Evolutionary conservation across 2,329 filamentous ascomycete species (phyloP), one percentile per base, ranked within the genome.

Genomic region (Fusarium dlaminii): DNA sequence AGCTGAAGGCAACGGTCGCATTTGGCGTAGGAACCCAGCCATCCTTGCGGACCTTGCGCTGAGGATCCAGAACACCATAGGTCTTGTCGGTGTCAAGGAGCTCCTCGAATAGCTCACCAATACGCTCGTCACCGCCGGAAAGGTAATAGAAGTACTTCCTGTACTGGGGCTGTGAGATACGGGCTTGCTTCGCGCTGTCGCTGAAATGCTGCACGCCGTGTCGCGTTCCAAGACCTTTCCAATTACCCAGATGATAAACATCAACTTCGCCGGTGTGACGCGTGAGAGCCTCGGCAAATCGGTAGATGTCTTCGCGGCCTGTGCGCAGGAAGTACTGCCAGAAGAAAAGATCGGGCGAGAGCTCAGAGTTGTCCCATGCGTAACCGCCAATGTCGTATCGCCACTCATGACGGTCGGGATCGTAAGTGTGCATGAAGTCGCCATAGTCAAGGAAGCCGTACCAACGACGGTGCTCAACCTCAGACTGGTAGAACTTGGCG

Each of bases 331-430:
- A 92, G 65, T 90, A 88, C 8, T 85, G 86, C 90, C 90, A 91
- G 74, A 91, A 86, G 81, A 88, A 91, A 5, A 91, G 79, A 73
- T 91, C 89, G 0, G 90, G 88, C 0, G 89, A 91, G 0, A 92
- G 83, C 77, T 92, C 90, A 0, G 87, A 90, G 75, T 91, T 91
- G 55, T 91, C 90, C 90, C 90, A 91, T 0, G 89, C 89, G 66
- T 89, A 91, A 0, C 90, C 90, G 8, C 90, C 90, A 24, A 91
- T 79, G 51, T 92, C 90, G 63, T 91, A 91, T 3, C 88, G 85
- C 90, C 90, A 92, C 2, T 83, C 84, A 70, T 91, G 90, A 9
- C 90, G 83, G 76, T 90, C 86, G 0, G 78, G 72, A 57, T 92
- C 90, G 68, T 91, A 91, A 0, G 88, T 88, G 74, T 92, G 90